Evolutionary conservation across 2,329 filamentous ascomycete genomes (phyloP), one percentile per base, ranked within the genome.

Genomic region (Colletotrichum navitas): DNA sequence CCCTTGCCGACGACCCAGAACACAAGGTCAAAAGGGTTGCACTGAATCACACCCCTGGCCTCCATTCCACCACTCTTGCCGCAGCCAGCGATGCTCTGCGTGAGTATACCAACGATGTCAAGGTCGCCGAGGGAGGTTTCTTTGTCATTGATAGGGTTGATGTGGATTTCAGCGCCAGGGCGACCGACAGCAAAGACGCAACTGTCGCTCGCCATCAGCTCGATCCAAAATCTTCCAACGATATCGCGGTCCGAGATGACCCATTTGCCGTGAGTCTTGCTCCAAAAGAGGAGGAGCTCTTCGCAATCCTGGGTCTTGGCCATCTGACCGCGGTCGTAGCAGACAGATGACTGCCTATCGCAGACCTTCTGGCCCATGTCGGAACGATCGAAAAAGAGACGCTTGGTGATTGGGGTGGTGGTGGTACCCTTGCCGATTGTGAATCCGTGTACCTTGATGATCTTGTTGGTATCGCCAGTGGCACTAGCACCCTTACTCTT

Each of bases 151-250:
- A 47, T 41, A 8, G 45, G 34, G 12, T 14, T 32, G 29, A 21
- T 32, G 12, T n/a, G 24, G n/a, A 21, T 18, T 32, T 29, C 47
- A 45, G 39, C 26, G 26, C 34, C 24, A 12, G 62, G 62, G 16
- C 54, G 55, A 7, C 62, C 55, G n/a, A 70, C 36, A 29, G 62
- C 55, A 29, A 54, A 45, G 54, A 66, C n/a, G 39, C 67, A 70
- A 24, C 16, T 60, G 29, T 39, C 45, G 39, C 36, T 60, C 16
- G 26, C n/a, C 39, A 60, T 60, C n/a, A 70, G 39, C 32, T 52
- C 51, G 34, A 67, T 3, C 55, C 55, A 70, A n/a, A 49, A 39
- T n/a, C 39, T 64, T 26, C 55, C 63, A 21, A 32, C 41, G 18
- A 70, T 24, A 32, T 70, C 63, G 8, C 24, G 29, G n/a, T 47